Base-by-base conservation (phyloP, 805 yeast genomes). In the Yamadazyma kitorensis region DNA sequence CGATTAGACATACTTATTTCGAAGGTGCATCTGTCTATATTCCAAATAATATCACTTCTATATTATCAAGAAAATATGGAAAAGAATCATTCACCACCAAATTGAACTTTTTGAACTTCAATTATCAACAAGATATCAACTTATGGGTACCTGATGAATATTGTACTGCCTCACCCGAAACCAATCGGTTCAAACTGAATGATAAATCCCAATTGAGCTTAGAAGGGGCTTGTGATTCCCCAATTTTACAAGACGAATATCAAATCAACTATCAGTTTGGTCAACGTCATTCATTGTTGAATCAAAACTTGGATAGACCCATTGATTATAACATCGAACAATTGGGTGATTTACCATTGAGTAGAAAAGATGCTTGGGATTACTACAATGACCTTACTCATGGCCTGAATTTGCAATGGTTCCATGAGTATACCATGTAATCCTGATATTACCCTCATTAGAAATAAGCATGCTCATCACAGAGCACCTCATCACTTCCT, bases 91-190 rank as follows among this genome's bases (percentile, higher is more conserved):
- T 43, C 42, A 57, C 60, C 21, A 45, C 58, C n/a, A 55, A 55
- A 32, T 31, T 36, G 3, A 40, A 45, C 27, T 61, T 57, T 40
- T 32, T 45, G 13, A 47, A 54, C 27, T 61, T 64, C 41, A 62
- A 65, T 33, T 70, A 56, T 45, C 72, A 67, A 40, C 34, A 44
- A n/a, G 73, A 70, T 37, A 55, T 72, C 32, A 54, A 57, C 15
- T 43, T 71, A 22, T 72, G 77, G 78, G 74, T 72, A 3, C 63
- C 72, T 4, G 68, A 70, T 43, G 47, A 53, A 16, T 44, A 63
- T 6, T 71, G 76, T 48, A 46, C 49, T 24, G 29, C 36, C 5
- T 34, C 55, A 1, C 71, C 72, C n/a, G 33, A 37, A 10, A 34
- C 40, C 6, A 49, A 46, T 16, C 39, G 55, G 29, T 48, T 52